These are phyloP conservation scores for Ophiocordyceps unilateralis DNA, from an alignment of 2,329 filamentous ascomycete species.

Conservation along the genomic window DNA sequence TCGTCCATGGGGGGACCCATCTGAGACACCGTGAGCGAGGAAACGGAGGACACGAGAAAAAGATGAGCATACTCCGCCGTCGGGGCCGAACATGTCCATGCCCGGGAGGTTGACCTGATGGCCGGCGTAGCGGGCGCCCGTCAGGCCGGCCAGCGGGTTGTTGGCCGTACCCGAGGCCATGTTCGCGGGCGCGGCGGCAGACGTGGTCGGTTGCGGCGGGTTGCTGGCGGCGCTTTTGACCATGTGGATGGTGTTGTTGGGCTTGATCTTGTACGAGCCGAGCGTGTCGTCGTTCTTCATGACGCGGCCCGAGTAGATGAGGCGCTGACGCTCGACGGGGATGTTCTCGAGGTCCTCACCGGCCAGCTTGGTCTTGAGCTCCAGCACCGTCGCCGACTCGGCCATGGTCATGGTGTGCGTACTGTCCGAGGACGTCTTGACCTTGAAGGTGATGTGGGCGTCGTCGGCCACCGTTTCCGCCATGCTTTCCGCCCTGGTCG, in stretches of 20 bases:
- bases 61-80: constrained; percentile 62
- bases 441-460: constrained; percentile 78
- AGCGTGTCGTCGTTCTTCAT: constrained; percentile 88
- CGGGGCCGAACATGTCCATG: constrained; percentile 77
- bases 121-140: constrained; percentile 84
- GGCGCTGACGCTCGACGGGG: constrained; percentile 70
- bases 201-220: constrained; percentile 25
- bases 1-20: constrained; percentile 78
- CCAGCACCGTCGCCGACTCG: constrained; percentile 57
- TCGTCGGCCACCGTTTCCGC: constrained; percentile 49
- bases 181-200: constrained; percentile 44
- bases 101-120: constrained; percentile 70
- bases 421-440: constrained; percentile 88
- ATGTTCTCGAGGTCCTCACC: constrained; percentile 70
- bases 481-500: not conserved
- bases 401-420: constrained; percentile 71
- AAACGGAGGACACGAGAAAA: constrained; percentile 6
- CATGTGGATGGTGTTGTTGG: constrained; percentile 87
- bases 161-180: constrained; percentile 72
- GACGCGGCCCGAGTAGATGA: constrained; percentile 95
- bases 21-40: constrained; percentile 27
- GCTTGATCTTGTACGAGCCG: constrained; percentile 81
- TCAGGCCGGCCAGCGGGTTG: constrained; percentile 79
- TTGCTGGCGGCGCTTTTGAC: constrained; percentile 95
- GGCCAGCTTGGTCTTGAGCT: constrained; percentile 81